Evolutionary conservation across 2,329 filamentous ascomycete species (phyloP).

Genomic region (Incumbomyces delicatus): DNA sequence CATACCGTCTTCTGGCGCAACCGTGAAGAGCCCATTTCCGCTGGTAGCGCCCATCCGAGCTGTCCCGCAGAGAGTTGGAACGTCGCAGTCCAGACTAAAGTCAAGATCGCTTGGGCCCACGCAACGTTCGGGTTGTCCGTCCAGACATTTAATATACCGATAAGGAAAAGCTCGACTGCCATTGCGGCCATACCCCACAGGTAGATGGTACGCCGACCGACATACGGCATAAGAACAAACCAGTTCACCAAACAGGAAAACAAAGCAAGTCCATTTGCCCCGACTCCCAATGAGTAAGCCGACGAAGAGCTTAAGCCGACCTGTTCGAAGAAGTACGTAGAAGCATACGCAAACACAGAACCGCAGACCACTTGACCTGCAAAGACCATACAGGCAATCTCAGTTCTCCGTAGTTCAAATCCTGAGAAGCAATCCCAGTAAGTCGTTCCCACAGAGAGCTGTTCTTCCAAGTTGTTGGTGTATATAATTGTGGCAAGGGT

Average conservation of each 20-base stretch:
- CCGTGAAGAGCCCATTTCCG: conserved; percentile 45
- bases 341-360: conserved; percentile 54
- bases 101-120: conserved; percentile 33
- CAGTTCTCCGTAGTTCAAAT: conserved; percentile 65
- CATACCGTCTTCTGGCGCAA: conserved; percentile 47
- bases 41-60: conserved; percentile 41
- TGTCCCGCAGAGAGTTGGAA: conserved; percentile 48
- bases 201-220: conserved; percentile 67
- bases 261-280: conserved; percentile 64
- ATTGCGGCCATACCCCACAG: conserved; percentile 63
- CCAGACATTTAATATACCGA: conserved; percentile 22
- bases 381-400: conserved; percentile 57
- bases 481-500: conserved; percentile 30
- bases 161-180: conserved; percentile 50
- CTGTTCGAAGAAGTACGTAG: conserved; percentile 48
- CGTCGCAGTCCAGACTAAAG: conserved; percentile 41
- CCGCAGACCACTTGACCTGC: conserved; percentile 55
- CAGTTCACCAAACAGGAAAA: conserved; percentile 61
- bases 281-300: conserved; percentile 48
- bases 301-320: conserved; percentile 42
- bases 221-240: conserved; percentile 36
- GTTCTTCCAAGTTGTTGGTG: conserved; percentile 26
- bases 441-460: conserved; percentile 26
- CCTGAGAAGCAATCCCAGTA: conserved; percentile 80
- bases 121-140: conserved; percentile 19